Base-by-base conservation (phyloP, 2,329 filamentous ascomycete species). In the Xylariales sp. region DNA sequence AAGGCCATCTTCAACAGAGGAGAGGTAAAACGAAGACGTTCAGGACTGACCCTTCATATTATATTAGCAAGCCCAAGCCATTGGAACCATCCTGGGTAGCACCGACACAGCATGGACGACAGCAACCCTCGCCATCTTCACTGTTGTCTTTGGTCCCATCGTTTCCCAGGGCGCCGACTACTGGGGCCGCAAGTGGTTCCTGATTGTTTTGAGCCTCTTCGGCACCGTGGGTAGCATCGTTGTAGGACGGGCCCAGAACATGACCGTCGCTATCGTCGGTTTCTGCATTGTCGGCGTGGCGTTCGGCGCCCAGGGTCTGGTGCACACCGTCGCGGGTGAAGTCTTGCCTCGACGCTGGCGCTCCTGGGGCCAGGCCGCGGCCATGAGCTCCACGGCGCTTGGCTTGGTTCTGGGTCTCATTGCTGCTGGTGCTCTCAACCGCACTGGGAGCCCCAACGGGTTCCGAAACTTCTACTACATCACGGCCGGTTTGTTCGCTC, bases 111-210 rank as follows among this genome's bases (percentile, higher is more conserved):
- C 56, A 14, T 67, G 63, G 63, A 42, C 66, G 18, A 55, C 55
- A 2, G 50, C 55, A 5, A 40, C 54, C 10, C 58, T 67, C 38
- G 51, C 59, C 29, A 65, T 65, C 40, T 34, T 61, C 15, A 64
- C 63, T 2, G 54, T 55, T 6, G 58, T 64, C 8, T 48, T 62
- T 8, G 47, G 53, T 8, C 62, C 60, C 15, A 56, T 60, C 10
- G 52, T 64, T 10, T 60, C 60, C 11, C 63, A 66, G 41, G 63
- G 60, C 0, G 57, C 62, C 15, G 63, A 68, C 45, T 64, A 61
- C 48, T 67, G 62, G 63, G 63, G 63, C n/a, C 56, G 63, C 6
- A 59, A 56, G 49, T 62, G 55, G 57, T 60, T 66, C 38, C 54
- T 69, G n/a, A 51, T 67, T 18, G 34, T 55, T 15, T 50, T 58